Conservation (phyloP, 164 flowering plant species). For the Vitis labrusca region DNA sequence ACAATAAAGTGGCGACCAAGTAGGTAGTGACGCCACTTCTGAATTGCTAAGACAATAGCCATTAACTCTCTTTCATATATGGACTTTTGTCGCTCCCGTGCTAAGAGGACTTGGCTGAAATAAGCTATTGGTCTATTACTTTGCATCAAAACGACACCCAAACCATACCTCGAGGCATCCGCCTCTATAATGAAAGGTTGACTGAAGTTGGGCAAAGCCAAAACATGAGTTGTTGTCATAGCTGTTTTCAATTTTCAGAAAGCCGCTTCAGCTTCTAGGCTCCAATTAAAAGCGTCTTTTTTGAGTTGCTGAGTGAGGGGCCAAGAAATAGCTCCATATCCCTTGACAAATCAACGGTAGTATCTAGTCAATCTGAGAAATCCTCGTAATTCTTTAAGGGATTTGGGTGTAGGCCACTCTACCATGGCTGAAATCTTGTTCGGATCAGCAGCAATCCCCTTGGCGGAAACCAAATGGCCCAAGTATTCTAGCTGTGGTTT, state of each 20-base stretch:
- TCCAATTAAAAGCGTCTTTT: conserved; percentile 8
- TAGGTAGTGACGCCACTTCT: too few species aligned
- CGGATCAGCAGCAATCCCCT: background rate
- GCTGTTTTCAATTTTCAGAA: background rate
- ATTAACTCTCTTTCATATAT: background rate
- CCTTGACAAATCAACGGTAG: too few species aligned
- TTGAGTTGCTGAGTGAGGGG: background rate
- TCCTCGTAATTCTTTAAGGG: too few species aligned
- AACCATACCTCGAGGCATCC: conserved; percentile 1
- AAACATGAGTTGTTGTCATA: background rate
- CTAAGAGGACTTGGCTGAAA: background rate
- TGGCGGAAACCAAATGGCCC: background rate
- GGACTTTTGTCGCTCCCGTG: background rate
- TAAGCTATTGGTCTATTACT: background rate
- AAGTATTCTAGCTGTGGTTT: background rate
- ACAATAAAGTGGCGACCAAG: too few species aligned
- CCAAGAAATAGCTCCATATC: background rate
- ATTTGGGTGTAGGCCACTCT: background rate
- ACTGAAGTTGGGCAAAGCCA: conserved; percentile 4
- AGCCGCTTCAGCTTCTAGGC: background rate
- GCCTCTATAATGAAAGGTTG: background rate
- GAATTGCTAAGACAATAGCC: background rate
- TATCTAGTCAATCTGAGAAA: too few species aligned
- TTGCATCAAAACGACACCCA: conserved; percentile 11
- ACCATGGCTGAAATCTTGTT: background rate